Conservation (phyloP, 202 grass and related monocot species). For the Zizania palustris region DNA sequence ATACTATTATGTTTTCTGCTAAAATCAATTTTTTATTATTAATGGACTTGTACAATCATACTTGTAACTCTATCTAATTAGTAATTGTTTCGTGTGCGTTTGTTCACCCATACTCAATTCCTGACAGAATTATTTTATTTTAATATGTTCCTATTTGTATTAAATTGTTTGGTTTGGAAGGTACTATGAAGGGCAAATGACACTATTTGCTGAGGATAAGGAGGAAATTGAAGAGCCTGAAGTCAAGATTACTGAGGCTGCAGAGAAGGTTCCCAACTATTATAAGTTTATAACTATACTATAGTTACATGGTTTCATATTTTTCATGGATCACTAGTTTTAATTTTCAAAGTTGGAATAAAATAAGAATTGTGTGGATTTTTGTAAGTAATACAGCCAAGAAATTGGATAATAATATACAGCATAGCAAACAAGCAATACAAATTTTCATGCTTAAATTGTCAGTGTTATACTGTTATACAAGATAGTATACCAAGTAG, state of each 20-base stretch:
- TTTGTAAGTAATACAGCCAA: not conserved
- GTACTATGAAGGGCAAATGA: slow-evolving; percentile 83
- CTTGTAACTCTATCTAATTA: not conserved
- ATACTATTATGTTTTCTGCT: not conserved
- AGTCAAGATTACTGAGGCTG: slow-evolving; percentile 79
- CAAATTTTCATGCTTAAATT: not conserved
- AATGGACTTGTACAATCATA: slow-evolving; percentile 5
- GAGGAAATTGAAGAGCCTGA: slow-evolving; percentile 63
- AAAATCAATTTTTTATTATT: not conserved
- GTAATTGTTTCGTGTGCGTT: not conserved
- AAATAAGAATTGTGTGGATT: not conserved
- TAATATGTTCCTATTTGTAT: slow-evolving; percentile 10
- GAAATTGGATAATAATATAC: not conserved
- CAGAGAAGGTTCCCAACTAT: slow-evolving; percentile 67
- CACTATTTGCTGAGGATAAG: slow-evolving; percentile 55
- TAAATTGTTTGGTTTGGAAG: slow-evolving; percentile 36
- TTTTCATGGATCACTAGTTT: not conserved
- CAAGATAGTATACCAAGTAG: not conserved
- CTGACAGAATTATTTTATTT: slow-evolving; percentile 19
- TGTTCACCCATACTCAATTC: slow-evolving; percentile 12
- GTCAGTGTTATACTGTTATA: not conserved
- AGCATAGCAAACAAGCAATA: not conserved
- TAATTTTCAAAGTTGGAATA: not conserved
- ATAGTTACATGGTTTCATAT: not conserved
- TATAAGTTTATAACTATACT: slow-evolving; percentile 16